Conservation (phyloP, 148 eudicot species). For the Nyssa sinensis region DNA sequence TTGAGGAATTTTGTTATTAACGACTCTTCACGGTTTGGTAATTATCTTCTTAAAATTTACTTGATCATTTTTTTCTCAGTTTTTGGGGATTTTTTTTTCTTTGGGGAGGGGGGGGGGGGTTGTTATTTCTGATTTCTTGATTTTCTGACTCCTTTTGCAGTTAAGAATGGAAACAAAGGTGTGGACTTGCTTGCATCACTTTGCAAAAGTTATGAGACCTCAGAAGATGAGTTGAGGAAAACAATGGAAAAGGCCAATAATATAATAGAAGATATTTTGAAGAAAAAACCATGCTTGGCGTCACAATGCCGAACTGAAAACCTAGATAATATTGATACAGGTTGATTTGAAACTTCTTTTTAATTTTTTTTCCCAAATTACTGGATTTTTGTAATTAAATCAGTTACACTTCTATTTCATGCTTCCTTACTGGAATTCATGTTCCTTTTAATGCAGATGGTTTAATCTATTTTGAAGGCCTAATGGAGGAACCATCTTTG, state of each 20-base stretch:
- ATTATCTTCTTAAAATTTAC: constrained; percentile 8
- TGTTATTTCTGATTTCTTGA: background rate
- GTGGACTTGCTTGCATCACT: constrained; percentile 83
- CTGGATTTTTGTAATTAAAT: background rate
- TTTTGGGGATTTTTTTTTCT: background rate
- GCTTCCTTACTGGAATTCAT: background rate
- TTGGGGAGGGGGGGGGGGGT: background rate
- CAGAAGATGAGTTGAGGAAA: constrained; percentile 81
- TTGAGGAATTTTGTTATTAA: constrained; percentile 58
- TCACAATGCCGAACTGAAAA: constrained; percentile 54
- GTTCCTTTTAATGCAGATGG: constrained; percentile 51
- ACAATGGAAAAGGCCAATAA: constrained; percentile 71
- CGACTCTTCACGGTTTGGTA: constrained; percentile 69
- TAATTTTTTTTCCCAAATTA: background rate
- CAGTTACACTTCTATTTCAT: background rate
- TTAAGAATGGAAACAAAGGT: constrained; percentile 57
- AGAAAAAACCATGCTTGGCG: constrained; percentile 57
- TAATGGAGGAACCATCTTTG: constrained; percentile 63
- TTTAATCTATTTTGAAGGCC: constrained; percentile 68
- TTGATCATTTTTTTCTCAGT: background rate
- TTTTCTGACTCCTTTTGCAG: constrained; percentile 38
- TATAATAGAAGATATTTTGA: constrained; percentile 58
- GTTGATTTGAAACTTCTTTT: too few relatives aligned
- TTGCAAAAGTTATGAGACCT: constrained; percentile 67
- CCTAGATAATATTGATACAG: constrained; percentile 62